Base-by-base conservation (phyloP, 352 stramenopile genomes). In the Globisporangium ultimum region DNA sequence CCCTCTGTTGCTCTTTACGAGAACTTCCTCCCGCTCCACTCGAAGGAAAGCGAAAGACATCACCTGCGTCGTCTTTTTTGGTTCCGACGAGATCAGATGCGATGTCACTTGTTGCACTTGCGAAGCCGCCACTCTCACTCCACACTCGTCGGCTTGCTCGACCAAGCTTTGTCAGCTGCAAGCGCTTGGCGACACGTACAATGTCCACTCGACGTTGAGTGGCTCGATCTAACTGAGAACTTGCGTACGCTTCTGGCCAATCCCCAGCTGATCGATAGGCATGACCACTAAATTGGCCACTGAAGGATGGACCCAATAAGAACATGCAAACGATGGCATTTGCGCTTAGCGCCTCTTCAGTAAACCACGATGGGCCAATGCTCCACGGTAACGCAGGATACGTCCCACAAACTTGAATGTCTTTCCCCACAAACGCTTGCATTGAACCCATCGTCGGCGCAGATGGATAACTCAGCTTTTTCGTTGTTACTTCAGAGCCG, bases 391-490 rank as follows among this genome's bases (percentile, higher is more conserved):
- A 54, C n/a, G 78, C 80, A n/a, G 76, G 75, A 48, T 78, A 84
- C 3, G 74, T 72, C 1, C 78, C 79, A 38, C 79, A 88, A 3
- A 91, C 61, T 64, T 91, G 80, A 3, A 86, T 81, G 42, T 93
- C 84, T 53, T 83, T 90, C 21, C 84, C 84, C 0, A 93, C 43
- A 40, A 89, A 91, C 2, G 75, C 76, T 61, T 89, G 84, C 54
- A 88, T 74, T 0, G 60, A 66, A 3, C 77, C 76, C 1, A 59
- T 43, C 7, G 72, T 61, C 9, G 80, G 66, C 17, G 80, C 58
- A 3, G 80, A 86, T 6, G 84, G 84, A 38, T 80, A 93, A 13
- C 66, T 76, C 3, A 93, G 59, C 40, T 92, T 93, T 53, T 91
- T 92, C 2, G 82, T 86, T 22, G 71, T 70, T 13, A 92, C 62